These are phyloP conservation scores for Trichoderma parareesei DNA, from an alignment of 495 filamentous ascomycete species.

Conservation along the genomic window DNA sequence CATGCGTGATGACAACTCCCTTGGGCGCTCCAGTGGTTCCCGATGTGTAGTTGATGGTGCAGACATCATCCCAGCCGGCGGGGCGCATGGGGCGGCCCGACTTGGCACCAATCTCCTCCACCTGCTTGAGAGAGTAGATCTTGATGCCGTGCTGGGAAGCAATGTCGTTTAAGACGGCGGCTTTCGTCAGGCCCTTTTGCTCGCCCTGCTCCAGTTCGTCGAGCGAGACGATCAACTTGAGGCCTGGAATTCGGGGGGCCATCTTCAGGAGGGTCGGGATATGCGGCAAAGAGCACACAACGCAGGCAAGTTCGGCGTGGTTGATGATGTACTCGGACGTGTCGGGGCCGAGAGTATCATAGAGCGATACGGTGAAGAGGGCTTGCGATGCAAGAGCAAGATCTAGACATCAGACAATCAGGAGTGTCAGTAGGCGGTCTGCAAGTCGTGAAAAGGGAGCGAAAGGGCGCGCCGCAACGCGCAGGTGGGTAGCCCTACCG, in stretches of 20 bases:
- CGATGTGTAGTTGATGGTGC: conserved; percentile 97
- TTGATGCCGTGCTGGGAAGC: conserved; percentile 63
- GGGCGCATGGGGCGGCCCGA: conserved; percentile 58
- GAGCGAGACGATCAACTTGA: conserved; percentile 85
- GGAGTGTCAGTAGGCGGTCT: neutral
- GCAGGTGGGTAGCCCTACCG: conserved; percentile 38
- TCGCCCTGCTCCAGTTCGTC: conserved; percentile 83
- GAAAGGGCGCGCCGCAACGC: neutral
- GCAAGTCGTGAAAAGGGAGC: neutral
- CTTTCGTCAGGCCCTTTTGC: conserved; percentile 67
- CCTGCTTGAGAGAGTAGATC: conserved; percentile 67
- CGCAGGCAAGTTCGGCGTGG: conserved; percentile 66
- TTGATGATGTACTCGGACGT: conserved; percentile 93
- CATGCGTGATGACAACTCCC: conserved; percentile 81
- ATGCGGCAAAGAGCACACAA: conserved; percentile 76
- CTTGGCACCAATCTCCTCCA: conserved; percentile 66
- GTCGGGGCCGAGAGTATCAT: conserved; percentile 89
- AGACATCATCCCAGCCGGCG: conserved; percentile 64
- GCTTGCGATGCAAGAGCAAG: conserved; percentile 83
- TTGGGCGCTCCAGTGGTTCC: conserved; percentile 94
- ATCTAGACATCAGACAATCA: conserved; percentile 42
- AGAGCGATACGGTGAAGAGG: conserved; percentile 86
- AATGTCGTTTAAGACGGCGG: conserved; percentile 61
- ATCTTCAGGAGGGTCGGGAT: conserved; percentile 80
- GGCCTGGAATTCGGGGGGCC: conserved; percentile 62